Evolutionary conservation across 257 asterid genomes (phyloP).

Genomic region (Parsonsia alboflavescens): DNA sequence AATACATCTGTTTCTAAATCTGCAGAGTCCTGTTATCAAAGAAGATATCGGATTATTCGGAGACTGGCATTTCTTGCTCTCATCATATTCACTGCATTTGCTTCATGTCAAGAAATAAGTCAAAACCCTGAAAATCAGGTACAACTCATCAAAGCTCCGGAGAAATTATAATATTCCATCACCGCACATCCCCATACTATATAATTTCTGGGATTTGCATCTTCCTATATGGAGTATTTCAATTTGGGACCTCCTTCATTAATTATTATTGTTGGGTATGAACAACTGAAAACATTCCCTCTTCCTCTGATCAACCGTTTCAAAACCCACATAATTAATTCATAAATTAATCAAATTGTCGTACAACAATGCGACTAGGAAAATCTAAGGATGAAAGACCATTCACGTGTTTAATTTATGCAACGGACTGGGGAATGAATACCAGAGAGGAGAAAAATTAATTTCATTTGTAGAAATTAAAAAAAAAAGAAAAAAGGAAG

Average conservation of each 20-base stretch:
- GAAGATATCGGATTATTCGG: background rate
- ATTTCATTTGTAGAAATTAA: too few species aligned
- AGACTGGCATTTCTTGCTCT: background rate
- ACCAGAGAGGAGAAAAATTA: too few species aligned
- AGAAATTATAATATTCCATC: background rate
- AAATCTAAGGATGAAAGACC: background rate
- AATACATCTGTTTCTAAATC: too few species aligned
- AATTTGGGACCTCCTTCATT: background rate
- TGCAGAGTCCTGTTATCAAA: too few species aligned
- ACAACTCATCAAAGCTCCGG: too few species aligned
- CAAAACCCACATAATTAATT: too few species aligned
- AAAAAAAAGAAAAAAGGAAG: too few species aligned
- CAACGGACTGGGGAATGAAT: too few species aligned
- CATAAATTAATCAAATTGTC: too few species aligned
- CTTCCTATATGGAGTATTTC: background rate
- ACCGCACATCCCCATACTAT: background rate
- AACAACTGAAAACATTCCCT: background rate
- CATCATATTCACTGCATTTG: conserved; percentile 1
- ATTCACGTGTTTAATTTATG: background rate
- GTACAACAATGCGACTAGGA: too few species aligned
- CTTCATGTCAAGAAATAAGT: background rate
- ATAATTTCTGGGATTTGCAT: background rate
- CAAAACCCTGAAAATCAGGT: background rate
- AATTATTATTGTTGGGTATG: background rate
- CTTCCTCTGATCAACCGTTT: background rate